These are phyloP conservation scores for Podospora comata DNA, from an alignment of 495 filamentous ascomycete genomes.

Conservation along the genomic window DNA sequence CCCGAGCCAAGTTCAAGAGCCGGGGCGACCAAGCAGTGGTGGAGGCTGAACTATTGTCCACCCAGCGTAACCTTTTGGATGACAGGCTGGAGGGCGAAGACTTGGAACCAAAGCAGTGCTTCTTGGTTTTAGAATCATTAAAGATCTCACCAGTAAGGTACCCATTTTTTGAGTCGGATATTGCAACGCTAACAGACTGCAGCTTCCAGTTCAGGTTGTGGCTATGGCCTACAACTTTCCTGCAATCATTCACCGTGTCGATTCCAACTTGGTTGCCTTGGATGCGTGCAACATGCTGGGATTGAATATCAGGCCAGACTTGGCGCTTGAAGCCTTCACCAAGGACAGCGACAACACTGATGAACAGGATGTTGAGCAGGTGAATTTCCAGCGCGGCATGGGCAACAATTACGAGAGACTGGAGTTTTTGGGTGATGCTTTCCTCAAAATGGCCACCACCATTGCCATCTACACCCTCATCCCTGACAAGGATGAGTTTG, in stretches of 20 bases:
- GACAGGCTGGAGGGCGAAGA: constrained; percentile 40
- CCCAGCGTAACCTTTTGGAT: constrained; percentile 81
- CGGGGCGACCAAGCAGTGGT: constrained; percentile 72
- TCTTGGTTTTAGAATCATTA: constrained; percentile 51
- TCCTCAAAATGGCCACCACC: constrained; percentile 93
- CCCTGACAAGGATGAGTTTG: constrained; percentile 77
- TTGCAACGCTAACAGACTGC: neutral
- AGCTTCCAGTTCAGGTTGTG: constrained; percentile 64
- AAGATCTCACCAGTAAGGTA: constrained; percentile 69
- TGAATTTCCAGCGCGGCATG: constrained; percentile 85
- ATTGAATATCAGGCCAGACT: constrained; percentile 55
- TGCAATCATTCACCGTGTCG: constrained; percentile 76
- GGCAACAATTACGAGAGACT: constrained; percentile 94
- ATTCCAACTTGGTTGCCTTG: constrained; percentile 74
- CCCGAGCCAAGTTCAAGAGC: constrained; percentile 36
- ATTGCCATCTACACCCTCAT: constrained; percentile 74
- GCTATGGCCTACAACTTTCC: constrained; percentile 72
- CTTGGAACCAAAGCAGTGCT: constrained; percentile 41
- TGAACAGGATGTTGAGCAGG: constrained; percentile 64
- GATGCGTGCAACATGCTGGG: constrained; percentile 60
- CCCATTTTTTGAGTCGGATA: constrained; percentile 22
- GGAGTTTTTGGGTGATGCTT: constrained; percentile 90
- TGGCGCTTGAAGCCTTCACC: constrained; percentile 87
- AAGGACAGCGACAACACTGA: constrained; percentile 92
- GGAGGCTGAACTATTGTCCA: constrained; percentile 64